A percentile compares a stretch with the other conserved stretches of the same genome.
phyloP scores from a whole-genome alignment of 768 basidiomycete genomes.

The Gymnopilus junonius region DNA sequence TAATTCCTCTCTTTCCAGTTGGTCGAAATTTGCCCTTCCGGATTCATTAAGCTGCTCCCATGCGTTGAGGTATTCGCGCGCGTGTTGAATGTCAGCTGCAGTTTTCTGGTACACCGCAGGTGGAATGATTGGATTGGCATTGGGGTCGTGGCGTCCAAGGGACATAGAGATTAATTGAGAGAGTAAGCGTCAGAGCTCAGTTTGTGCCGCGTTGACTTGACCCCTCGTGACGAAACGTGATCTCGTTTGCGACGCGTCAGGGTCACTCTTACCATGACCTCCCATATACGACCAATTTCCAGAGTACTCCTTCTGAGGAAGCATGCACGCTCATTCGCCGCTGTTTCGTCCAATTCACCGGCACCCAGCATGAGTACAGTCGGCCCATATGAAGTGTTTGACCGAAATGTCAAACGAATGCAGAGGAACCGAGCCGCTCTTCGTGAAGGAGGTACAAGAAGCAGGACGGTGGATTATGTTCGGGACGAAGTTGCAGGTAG shows the following conservation, averaged over 20 bases:
- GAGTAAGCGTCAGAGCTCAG: background rate
- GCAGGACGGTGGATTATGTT: slow-evolving; percentile 88
- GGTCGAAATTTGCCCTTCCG: slow-evolving; percentile 28
- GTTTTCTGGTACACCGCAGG: slow-evolving; percentile 36
- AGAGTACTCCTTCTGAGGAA: background rate
- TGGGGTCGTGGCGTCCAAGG: slow-evolving; percentile 17
- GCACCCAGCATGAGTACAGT: slow-evolving; percentile 48
- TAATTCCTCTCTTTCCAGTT: slow-evolving; percentile 11
- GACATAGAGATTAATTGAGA: slow-evolving; percentile 20
- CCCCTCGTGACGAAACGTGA: background rate
- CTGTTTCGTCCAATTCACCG: slow-evolving; percentile 48
- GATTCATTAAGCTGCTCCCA: slow-evolving; percentile 44
- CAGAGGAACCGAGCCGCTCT: slow-evolving; percentile 80
- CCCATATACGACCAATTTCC: background rate
- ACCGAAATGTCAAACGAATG: slow-evolving; percentile 73
- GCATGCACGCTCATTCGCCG: slow-evolving; percentile 48
- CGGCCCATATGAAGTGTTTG: slow-evolving; percentile 84
- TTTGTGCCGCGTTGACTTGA: background rate
- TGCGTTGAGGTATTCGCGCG: slow-evolving; percentile 34
- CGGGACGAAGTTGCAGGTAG: slow-evolving; percentile 89
- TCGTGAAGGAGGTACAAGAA: slow-evolving; percentile 58
- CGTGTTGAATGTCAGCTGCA: slow-evolving; percentile 29
- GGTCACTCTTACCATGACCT: background rate
- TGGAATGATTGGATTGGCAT: slow-evolving; percentile 17
- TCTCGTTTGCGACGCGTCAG: background rate